These are phyloP conservation scores for Cyberlindnera bimundalis DNA, from an alignment of 805 yeast species.

Conservation along the genomic window DNA sequence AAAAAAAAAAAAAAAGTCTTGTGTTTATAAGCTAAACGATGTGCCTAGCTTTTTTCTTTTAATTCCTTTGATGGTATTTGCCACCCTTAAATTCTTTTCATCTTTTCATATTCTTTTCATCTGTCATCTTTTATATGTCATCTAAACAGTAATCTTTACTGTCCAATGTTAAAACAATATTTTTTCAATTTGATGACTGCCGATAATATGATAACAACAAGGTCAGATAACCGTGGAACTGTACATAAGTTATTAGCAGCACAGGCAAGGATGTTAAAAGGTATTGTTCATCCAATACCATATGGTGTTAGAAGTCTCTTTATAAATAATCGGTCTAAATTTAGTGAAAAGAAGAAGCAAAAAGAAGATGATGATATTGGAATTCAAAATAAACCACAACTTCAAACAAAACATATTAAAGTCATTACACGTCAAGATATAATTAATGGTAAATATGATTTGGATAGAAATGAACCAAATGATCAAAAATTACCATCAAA, in stretches of 20 bases:
- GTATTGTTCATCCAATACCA: neutral
- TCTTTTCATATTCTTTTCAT: no score
- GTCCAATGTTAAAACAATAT: no score
- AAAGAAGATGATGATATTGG: no score
- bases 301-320: neutral
- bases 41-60: no score
- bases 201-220: neutral
- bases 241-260: neutral
- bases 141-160: no score
- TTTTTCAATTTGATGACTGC: no score
- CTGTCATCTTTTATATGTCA: no score
- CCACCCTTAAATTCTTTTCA: no score
- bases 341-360: neutral
- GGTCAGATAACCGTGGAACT: neutral
- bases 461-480: conserved; percentile 1
- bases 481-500: neutral
- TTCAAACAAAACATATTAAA: conserved; percentile 24
- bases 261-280: neutral
- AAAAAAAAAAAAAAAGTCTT: no score
- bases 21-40: no score
- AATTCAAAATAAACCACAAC: neutral
- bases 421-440: conserved; percentile 28
- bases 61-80: no score
- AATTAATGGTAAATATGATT: conserved; percentile 18
- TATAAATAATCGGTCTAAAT: neutral